phyloP scores from a whole-genome alignment of 2,329 filamentous ascomycete genomes.

The Didymellaceae sp. region DNA sequence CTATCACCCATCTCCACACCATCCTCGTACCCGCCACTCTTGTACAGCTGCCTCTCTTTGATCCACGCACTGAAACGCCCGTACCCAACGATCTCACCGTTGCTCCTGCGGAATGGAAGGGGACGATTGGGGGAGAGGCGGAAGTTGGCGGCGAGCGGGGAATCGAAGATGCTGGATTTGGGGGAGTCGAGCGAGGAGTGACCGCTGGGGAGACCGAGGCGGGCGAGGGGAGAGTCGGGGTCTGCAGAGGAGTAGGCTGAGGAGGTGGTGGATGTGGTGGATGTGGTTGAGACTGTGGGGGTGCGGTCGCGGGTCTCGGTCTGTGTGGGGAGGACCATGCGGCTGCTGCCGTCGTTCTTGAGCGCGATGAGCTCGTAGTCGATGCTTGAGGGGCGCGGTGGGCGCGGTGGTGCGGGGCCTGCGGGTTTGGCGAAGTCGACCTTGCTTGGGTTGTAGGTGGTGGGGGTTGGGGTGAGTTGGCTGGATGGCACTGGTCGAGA shows the following conservation, averaged over 20 bases:
- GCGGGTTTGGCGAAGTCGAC: conserved; percentile 21
- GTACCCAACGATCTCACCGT: conserved; percentile 11
- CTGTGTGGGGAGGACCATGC: conserved; percentile 21
- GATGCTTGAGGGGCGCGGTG: conserved; percentile 23
- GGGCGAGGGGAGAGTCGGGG: background rate
- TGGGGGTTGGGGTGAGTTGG: background rate
- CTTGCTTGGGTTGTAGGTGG: background rate
- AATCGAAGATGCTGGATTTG: background rate
- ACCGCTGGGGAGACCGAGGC: conserved; percentile 21
- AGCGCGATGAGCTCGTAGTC: conserved; percentile 24
- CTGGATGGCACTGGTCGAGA: conserved; percentile 19
- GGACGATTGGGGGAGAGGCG: conserved; percentile 5
- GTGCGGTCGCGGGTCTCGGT: conserved; percentile 13
- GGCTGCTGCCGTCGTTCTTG: conserved; percentile 21
- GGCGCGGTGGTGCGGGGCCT: conserved; percentile 23
- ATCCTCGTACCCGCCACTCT: conserved; percentile 2
- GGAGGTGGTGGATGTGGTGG: background rate
- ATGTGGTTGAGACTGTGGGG: conserved; percentile 14
- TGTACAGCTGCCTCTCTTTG: conserved; percentile 2
- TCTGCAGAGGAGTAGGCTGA: background rate
- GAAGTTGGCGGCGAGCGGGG: conserved; percentile 22
- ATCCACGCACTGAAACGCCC: conserved; percentile 26
- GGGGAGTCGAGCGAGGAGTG: conserved; percentile 16
- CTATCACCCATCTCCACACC: conserved; percentile 19
- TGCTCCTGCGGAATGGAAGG: conserved; percentile 21